A percentile compares a stretch with the other conserved stretches of the same genome.
These are phyloP conservation scores for Amanita polypyramis DNA, from an alignment of 768 basidiomycete genomes.

Conservation along the genomic window DNA sequence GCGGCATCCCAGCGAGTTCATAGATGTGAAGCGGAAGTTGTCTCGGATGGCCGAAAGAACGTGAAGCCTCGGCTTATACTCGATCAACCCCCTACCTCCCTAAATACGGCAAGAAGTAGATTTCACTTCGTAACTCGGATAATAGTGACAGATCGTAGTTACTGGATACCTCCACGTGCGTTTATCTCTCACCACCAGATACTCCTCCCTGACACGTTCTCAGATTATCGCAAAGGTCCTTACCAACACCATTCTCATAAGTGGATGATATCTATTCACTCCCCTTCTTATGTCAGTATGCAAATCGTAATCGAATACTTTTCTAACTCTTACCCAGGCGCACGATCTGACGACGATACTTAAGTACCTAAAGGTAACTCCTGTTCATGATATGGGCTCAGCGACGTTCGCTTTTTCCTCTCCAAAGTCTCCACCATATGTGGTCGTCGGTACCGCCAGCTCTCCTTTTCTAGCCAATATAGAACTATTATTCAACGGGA, in stretches of 20 bases:
- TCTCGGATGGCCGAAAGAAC: not conserved
- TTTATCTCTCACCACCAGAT: not conserved
- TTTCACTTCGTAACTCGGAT: slow-evolving; percentile 42
- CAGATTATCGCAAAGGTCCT: slow-evolving; percentile 10
- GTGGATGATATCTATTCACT: slow-evolving; percentile 46
- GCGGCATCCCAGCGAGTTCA: not conserved
- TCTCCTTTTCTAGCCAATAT: slow-evolving; percentile 37
- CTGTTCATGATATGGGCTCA: slow-evolving; percentile 12
- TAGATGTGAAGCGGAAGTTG: not conserved
- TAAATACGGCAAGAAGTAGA: slow-evolving; percentile 21
- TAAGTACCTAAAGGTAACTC: slow-evolving; percentile 25
- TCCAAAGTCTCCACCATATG: slow-evolving; percentile 31
- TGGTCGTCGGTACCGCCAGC: slow-evolving; percentile 29
- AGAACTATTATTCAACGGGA: slow-evolving; percentile 32
- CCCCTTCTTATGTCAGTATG: slow-evolving; percentile 37
- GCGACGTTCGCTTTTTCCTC: slow-evolving; percentile 12
- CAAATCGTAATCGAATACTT: not conserved
- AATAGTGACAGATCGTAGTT: slow-evolving; percentile 35
- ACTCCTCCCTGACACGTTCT: not conserved
- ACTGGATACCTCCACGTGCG: slow-evolving; percentile 34
- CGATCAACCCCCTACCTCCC: slow-evolving; percentile 5
- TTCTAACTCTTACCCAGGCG: slow-evolving; percentile 18
- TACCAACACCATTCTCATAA: slow-evolving; percentile 28
- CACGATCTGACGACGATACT: slow-evolving; percentile 37
- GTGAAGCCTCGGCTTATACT: not conserved